These are phyloP conservation scores for Phytopythium vexans DNA, from an alignment of 352 stramenopile genomes.

Conservation along the genomic window DNA sequence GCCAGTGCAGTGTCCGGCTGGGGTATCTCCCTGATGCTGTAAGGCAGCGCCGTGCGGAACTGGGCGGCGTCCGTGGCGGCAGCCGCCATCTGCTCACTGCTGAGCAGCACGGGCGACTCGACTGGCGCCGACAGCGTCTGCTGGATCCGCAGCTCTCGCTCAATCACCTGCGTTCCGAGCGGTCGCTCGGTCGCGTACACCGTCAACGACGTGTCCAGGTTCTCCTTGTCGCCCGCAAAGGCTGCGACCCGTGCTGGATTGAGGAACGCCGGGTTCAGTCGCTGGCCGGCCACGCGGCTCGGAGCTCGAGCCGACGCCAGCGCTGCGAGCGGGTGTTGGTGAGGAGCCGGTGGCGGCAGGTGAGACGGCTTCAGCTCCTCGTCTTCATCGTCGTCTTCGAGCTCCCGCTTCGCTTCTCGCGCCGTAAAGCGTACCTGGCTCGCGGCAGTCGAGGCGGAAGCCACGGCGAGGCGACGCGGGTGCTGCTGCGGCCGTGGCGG, in stretches of 20 bases:
- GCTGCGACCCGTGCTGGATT: constrained; percentile 38
- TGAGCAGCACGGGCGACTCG: constrained; percentile 12
- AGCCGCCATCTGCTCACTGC: constrained; percentile 26
- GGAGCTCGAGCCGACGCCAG: constrained; percentile 15
- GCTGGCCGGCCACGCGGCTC: constrained; percentile 18
- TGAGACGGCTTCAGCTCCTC: constrained; percentile 27
- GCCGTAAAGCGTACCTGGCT: not conserved
- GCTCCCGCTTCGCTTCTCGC: not conserved
- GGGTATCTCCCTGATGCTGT: not conserved
- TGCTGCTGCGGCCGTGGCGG: constrained; percentile 35
- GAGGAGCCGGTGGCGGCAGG: constrained; percentile 39
- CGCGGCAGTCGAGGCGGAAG: not conserved
- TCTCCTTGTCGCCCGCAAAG: constrained; percentile 21
- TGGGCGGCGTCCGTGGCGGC: constrained; percentile 56
- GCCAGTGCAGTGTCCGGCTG: constrained; percentile 17
- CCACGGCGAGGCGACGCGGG: constrained; percentile 9
- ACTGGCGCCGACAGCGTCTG: constrained; percentile 10
- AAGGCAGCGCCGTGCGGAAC: constrained; percentile 6
- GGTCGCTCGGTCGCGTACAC: constrained; percentile 21
- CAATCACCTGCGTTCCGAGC: constrained; percentile 40
- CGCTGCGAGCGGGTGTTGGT: constrained; percentile 47
- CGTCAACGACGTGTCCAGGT: not conserved
- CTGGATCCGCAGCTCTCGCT: constrained; percentile 28
- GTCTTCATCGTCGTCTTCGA: not conserved
- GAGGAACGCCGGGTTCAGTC: constrained; percentile 53